Conservation (phyloP, 805 yeast genomes). For the Kodamaea kakaduensis region DNA sequence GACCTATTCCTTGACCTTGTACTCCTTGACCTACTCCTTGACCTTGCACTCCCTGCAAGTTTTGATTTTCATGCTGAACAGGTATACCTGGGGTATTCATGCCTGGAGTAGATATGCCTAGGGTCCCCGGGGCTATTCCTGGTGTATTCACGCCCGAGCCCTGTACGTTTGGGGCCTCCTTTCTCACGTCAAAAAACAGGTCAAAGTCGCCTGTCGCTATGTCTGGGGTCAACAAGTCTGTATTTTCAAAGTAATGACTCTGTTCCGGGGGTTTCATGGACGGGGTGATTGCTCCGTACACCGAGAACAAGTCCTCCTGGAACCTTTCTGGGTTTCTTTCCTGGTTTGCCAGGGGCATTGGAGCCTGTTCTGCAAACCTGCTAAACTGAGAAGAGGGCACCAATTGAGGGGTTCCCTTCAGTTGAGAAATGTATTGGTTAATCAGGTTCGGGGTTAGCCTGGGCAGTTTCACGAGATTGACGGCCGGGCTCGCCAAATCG, state of each 20-base stretch:
- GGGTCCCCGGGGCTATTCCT: no score
- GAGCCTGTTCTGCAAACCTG: slow-evolving; percentile 4
- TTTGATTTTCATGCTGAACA: no score
- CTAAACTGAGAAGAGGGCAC: slow-evolving; percentile 16
- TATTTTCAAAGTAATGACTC: slow-evolving; percentile 15
- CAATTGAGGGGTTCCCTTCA: slow-evolving; percentile 7
- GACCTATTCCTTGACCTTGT: no score
- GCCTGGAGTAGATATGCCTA: no score
- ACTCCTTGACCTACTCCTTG: no score
- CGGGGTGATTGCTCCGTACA: slow-evolving; percentile 22
- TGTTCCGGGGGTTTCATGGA: slow-evolving; percentile 30
- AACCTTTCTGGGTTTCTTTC: neutral
- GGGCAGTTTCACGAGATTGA: slow-evolving; percentile 6
- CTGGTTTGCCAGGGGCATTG: neutral
- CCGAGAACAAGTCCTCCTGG: neutral
- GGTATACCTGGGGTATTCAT: no score
- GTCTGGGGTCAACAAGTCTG: slow-evolving; percentile 11
- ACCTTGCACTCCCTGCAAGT: no score
- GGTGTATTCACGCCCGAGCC: no score
- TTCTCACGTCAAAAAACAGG: slow-evolving; percentile 2
- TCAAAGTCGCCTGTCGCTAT: slow-evolving; percentile 5
- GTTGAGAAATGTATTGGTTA: slow-evolving; percentile 4
- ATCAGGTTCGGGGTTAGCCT: slow-evolving; percentile 6
- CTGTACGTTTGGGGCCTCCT: no score
- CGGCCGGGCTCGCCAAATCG: slow-evolving; percentile 10